Evolutionary conservation across 2,329 filamentous ascomycete genomes (phyloP).

Genomic region (Ascochyta clinopodiicola): DNA sequence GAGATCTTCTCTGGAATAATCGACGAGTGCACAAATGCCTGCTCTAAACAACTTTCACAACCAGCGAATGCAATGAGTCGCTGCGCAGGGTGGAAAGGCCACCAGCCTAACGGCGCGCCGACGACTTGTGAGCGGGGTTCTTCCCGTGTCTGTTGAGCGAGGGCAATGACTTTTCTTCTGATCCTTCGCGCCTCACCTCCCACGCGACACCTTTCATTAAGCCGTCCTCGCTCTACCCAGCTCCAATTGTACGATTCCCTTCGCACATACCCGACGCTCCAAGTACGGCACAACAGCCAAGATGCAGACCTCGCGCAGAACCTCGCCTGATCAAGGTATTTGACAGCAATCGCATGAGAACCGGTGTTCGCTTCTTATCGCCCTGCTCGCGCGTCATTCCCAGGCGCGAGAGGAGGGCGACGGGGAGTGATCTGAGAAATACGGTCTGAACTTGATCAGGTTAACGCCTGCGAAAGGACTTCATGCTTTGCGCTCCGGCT

Average conservation of each 20-base stretch:
- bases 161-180: conserved; percentile 3
- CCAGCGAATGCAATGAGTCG: too few species aligned
- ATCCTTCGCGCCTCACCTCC: neutral
- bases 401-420: neutral
- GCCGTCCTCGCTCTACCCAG: neutral
- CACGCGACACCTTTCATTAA: neutral
- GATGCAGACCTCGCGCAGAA: conserved; percentile 44
- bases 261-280: neutral
- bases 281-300: conserved; percentile 39
- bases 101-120: neutral
- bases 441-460: conserved; percentile 63
- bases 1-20: too few species aligned
- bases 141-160: conserved; percentile 8
- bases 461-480: conserved; percentile 61
- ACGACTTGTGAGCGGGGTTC: conserved; percentile 1
- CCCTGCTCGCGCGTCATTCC: neutral
- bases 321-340: conserved; percentile 47
- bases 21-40: too few species aligned
- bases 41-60: too few species aligned
- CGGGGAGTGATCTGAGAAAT: conserved; percentile 56
- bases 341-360: conserved; percentile 45
- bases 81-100: too few species aligned
- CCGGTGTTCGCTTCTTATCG: conserved; percentile 41
- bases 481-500: conserved; percentile 53
- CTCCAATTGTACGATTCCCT: neutral